These are phyloP conservation scores for Saturnispora dispora DNA, from an alignment of 805 yeast genomes.

Conservation along the genomic window DNA sequence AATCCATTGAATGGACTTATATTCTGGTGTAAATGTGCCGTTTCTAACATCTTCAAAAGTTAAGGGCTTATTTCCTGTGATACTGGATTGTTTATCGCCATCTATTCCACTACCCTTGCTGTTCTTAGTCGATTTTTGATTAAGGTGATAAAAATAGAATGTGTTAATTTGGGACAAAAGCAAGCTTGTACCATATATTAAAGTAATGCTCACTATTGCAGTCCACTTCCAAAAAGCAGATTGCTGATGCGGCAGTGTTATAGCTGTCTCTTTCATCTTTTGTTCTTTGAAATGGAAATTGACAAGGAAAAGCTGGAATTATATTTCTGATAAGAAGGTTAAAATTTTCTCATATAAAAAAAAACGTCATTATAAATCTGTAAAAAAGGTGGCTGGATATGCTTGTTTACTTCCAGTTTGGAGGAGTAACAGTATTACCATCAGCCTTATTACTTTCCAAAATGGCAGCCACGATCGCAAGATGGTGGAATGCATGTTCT, in stretches of 20 bases:
- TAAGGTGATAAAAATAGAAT: slow-evolving; percentile 1
- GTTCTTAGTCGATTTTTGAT: neutral
- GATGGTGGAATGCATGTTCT: slow-evolving; percentile 79
- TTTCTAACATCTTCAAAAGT: slow-evolving; percentile 41
- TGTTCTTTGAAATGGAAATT: neutral
- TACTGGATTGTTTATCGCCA: neutral
- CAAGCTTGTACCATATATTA: slow-evolving; percentile 21
- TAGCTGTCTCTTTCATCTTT: neutral
- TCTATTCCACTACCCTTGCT: neutral
- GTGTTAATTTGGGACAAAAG: slow-evolving; percentile 10
- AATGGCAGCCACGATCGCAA: slow-evolving; percentile 83
- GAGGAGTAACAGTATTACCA: slow-evolving; percentile 25
- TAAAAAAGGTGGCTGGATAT: neutral
- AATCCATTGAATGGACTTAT: slow-evolving; percentile 64
- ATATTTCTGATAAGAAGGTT: neutral
- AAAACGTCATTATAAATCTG: neutral
- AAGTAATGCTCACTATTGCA: neutral
- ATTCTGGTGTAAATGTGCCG: slow-evolving; percentile 45
- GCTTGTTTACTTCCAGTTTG: neutral
- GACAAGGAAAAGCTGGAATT: neutral
- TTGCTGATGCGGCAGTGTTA: neutral
- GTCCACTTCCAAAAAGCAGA: slow-evolving; percentile 4
- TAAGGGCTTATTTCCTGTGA: slow-evolving; percentile 21
- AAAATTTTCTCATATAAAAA: neutral
- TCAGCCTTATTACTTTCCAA: slow-evolving; percentile 53